phyloP scores from a whole-genome alignment of 2,329 filamentous ascomycete species.

The Chaetomium strumarium region DNA sequence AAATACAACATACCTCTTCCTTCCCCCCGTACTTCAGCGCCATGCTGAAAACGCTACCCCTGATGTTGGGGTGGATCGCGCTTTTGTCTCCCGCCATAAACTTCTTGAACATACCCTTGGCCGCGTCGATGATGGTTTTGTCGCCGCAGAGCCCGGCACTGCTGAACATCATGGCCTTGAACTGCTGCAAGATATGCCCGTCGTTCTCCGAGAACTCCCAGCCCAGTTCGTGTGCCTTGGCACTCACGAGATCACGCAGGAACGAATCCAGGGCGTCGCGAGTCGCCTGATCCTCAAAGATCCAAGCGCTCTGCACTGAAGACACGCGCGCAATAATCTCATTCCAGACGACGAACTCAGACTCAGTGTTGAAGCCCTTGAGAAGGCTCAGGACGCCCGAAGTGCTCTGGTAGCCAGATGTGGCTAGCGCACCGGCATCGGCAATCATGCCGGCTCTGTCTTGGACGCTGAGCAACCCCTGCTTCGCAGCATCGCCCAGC shows the following conservation, averaged over 20 bases:
- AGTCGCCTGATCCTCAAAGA: constrained; percentile 71
- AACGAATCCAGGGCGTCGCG: constrained; percentile 77
- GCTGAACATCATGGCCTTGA: constrained; percentile 88
- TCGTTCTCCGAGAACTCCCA: constrained; percentile 84
- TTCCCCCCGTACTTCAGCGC: constrained; percentile 77
- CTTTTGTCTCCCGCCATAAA: constrained; percentile 72
- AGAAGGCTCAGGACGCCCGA: constrained; percentile 81
- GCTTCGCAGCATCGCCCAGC: constrained; percentile 78
- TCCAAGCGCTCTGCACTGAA: constrained; percentile 77
- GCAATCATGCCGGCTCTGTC: constrained; percentile 93
- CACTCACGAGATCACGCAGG: constrained; percentile 68
- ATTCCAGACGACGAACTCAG: constrained; percentile 91
- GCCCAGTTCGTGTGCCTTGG: constrained; percentile 78
- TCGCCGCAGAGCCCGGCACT: constrained; percentile 77
- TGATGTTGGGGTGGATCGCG: constrained; percentile 88
- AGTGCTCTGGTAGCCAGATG: constrained; percentile 89
- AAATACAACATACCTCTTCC: constrained; percentile 58
- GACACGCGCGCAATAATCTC: constrained; percentile 77
- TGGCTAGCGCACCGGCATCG: constrained; percentile 82
- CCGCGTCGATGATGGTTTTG: constrained; percentile 67
- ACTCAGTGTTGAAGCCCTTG: constrained; percentile 77
- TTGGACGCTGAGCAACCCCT: constrained; percentile 75
- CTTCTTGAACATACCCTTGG: constrained; percentile 85
- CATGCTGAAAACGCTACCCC: constrained; percentile 80
- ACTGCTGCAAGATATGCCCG: constrained; percentile 86